Percentiles rank a stretch among this genome's conserved stretches.
Evolutionary conservation across 106 monocot species (phyloP).

Genomic region (Dioscorea zingiberensis): DNA sequence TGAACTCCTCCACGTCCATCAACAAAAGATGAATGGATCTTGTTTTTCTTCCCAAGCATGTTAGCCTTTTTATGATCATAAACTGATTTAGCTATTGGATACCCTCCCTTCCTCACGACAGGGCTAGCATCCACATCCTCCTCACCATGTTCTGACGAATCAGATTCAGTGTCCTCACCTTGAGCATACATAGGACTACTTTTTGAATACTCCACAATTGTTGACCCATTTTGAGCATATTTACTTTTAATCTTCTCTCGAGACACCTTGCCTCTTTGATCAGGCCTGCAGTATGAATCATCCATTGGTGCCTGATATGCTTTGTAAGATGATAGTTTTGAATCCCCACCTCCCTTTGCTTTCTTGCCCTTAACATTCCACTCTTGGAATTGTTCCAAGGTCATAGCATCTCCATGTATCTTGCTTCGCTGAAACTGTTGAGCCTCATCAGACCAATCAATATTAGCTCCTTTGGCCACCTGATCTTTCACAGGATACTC

Average conservation of each 20-base stretch:
- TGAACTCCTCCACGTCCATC: not conserved
- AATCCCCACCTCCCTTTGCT: constrained; percentile 14
- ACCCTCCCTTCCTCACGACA: constrained; percentile 11
- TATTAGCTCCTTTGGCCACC: constrained; percentile 17
- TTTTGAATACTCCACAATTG: constrained; percentile 4
- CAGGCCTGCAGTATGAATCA: constrained; percentile 3
- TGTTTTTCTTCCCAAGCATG: constrained; percentile 26
- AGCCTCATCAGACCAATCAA: constrained; percentile 9
- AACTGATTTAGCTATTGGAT: constrained; percentile 16
- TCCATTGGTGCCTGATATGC: constrained; percentile 7
- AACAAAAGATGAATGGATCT: constrained; percentile 4
- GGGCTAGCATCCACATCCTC: constrained; percentile 19
- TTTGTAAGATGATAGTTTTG: constrained; percentile 11
- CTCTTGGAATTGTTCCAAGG: constrained; percentile 10
- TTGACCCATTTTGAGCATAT: constrained; percentile 13
- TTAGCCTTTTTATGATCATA: constrained; percentile 28
- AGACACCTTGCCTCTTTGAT: constrained; percentile 16
- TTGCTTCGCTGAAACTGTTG: constrained; percentile 1
- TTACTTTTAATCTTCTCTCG: constrained; percentile 26
- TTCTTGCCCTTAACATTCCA: constrained; percentile 27
- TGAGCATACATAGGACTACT: constrained; percentile 12
- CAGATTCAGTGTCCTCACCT: constrained; percentile 74
- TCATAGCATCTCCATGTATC: constrained; percentile 7
- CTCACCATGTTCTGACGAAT: constrained; percentile 55
- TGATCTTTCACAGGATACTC: constrained; percentile 8